These are phyloP conservation scores for Syncephalis fuscata DNA, from an alignment of 371 early-diverging fungal species.

Conservation along the genomic window DNA sequence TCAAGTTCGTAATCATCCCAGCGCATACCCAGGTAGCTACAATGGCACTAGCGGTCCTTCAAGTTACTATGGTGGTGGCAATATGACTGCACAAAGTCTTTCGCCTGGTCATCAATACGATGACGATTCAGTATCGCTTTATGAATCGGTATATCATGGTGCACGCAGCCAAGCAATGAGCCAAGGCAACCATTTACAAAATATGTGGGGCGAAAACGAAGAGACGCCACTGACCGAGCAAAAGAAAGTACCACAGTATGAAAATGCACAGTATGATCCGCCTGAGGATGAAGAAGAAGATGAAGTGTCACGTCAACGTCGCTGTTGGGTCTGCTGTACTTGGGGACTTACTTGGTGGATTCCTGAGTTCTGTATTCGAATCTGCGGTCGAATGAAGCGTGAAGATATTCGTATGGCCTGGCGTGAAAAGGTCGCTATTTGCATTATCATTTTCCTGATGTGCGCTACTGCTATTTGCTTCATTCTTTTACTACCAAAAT, in stretches of 20 bases:
- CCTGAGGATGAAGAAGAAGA: conserved; percentile 24
- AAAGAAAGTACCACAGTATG: conserved; percentile 23
- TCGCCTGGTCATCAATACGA: neutral
- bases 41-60: too few species aligned
- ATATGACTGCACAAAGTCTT: neutral
- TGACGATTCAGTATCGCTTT: neutral
- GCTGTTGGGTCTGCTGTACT: conserved; percentile 68
- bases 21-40: too few species aligned
- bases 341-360: conserved; percentile 83
- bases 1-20: too few species aligned
- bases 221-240: conserved; percentile 6
- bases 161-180: neutral
- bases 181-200: neutral
- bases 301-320: conserved; percentile 29
- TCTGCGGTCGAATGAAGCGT: conserved; percentile 61
- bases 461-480: conserved; percentile 38
- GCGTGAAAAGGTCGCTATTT: conserved; percentile 58
- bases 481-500: conserved; percentile 23
- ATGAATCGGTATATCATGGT: neutral
- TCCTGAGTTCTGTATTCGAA: conserved; percentile 38
- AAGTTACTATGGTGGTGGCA: neutral
- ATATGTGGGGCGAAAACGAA: conserved; percentile 2
- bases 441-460: conserved; percentile 37
- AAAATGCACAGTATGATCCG: conserved; percentile 12
- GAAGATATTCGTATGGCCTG: conserved; percentile 69